Conservation (phyloP, 495 filamentous ascomycete species). For the Diplogelasinospora grovesii region DNA sequence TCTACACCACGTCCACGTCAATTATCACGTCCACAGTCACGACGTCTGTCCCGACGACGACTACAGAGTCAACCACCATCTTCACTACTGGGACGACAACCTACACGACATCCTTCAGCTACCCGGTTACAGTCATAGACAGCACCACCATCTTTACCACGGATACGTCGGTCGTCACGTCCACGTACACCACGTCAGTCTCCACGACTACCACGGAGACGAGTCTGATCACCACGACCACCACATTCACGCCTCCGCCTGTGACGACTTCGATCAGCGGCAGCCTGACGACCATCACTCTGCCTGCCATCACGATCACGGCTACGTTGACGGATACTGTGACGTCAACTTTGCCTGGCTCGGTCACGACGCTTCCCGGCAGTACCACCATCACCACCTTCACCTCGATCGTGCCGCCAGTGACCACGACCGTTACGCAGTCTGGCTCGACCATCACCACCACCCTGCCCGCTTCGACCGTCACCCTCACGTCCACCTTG, state of each 20-base stretch:
- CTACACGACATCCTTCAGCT: conserved; percentile 11
- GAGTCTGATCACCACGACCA: not conserved
- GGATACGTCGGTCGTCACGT: conserved; percentile 9
- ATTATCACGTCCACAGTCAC: not conserved
- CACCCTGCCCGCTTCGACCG: conserved; percentile 19
- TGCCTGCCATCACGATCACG: not conserved
- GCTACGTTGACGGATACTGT: conserved; percentile 19
- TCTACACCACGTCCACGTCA: not conserved
- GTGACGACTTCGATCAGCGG: conserved; percentile 12
- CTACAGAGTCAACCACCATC: conserved; percentile 15
- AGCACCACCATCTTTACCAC: conserved; percentile 15
- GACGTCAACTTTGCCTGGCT: conserved; percentile 10
- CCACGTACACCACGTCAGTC: conserved; percentile 15
- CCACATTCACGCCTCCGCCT: conserved; percentile 12
- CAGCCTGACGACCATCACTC: conserved; percentile 11
- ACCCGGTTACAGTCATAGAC: conserved; percentile 17
- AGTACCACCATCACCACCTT: conserved; percentile 18
- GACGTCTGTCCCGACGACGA: conserved; percentile 17
- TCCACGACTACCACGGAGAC: conserved; percentile 1
- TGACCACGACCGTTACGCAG: conserved; percentile 19
- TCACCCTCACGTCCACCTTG: conserved; percentile 14
- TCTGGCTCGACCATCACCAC: conserved; percentile 19
- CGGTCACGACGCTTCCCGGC: conserved; percentile 3
- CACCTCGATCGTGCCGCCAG: conserved; percentile 11
- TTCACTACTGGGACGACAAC: conserved; percentile 13